Base-by-base conservation (phyloP, 2,329 filamentous ascomycete genomes). In the Colletotrichum euphorbiae region DNA sequence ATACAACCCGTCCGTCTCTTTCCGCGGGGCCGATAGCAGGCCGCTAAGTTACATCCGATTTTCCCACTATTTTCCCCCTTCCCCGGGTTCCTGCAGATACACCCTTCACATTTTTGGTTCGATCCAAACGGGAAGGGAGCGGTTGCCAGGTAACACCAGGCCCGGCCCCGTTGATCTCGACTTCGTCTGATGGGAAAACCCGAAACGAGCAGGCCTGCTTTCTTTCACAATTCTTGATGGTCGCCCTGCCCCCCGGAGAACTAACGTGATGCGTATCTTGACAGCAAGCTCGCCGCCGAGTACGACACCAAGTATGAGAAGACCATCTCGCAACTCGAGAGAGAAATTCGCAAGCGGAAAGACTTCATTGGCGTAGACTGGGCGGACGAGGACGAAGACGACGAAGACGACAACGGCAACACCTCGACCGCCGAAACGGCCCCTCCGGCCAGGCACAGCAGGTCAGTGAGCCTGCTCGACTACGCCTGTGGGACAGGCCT, bases 401-500 rank as follows among this genome's bases (percentile, higher is more conserved):
- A 77, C 1, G 74, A 78, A 2, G 80, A 75, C 5, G 74, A 75
- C 9, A 71, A 69, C 42, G 67, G 72, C 1, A 71, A 69, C 54
- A 15, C 24, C n/a, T 80, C 72, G 73, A 74, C 73, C 63, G 31
- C 46, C 45, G 57, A 43, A 63, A 42, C 38, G 19, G n/a, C n/a
- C 7, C 38, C n/a, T 11, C 38, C 40, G 54, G 60, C 31, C 24
- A n/a, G 45, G 12, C n/a, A 38, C 13, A 40, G 31, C 40, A 64
- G 24, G 54, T 33, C 40, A 6, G 81, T 88, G 46, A 84, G 85
- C 51, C 78, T 93, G 19, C 81, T 94, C 2, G 92, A 94, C 75
- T 94, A 94, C 77, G 92, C 92, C 15, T 94, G 91, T 74, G 92
- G 92, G 8, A 90, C 90, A 6, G 91, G 91, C 2, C 78, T 87